These are phyloP conservation scores for Punctularia strigosozonata DNA, from an alignment of 768 basidiomycete genomes.

Conservation along the genomic window DNA sequence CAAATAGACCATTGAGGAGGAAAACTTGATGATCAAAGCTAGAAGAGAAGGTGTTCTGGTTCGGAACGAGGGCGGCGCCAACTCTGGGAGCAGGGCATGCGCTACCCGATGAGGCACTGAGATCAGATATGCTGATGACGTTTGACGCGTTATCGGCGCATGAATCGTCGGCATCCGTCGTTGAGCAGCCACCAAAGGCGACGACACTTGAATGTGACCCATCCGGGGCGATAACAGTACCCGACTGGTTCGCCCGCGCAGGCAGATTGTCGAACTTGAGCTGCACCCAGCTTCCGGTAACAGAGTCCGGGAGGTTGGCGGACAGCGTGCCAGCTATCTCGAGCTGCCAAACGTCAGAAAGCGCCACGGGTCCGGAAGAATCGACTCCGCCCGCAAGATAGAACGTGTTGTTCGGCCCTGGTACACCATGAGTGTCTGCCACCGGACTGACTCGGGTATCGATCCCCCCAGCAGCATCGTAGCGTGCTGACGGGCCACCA, in stretches of 20 bases:
- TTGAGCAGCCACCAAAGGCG: conserved; percentile 50
- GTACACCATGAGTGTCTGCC: conserved; percentile 35
- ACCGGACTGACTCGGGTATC: conserved; percentile 38
- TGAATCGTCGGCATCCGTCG: conserved; percentile 23
- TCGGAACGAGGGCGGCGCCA: conserved; percentile 47
- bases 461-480: conserved; percentile 65
- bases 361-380: conserved; percentile 26
- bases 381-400: conserved; percentile 65
- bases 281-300: conserved; percentile 49
- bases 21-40: conserved; percentile 56
- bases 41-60: conserved; percentile 41
- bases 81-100: conserved; percentile 58
- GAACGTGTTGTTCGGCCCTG: conserved; percentile 67
- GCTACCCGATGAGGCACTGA: conserved; percentile 25
- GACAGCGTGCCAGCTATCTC: conserved; percentile 60
- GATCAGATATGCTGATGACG: conserved; percentile 33
- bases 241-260: conserved; percentile 36
- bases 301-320: conserved; percentile 43
- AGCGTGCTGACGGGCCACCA: conserved; percentile 48
- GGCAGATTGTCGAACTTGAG: conserved; percentile 28
- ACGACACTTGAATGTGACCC: conserved; percentile 27
- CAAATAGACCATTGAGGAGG: conserved; percentile 56
- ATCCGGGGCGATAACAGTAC: conserved; percentile 40
- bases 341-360: conserved; percentile 65
- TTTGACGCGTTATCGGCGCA: conserved; percentile 55